Base-by-base conservation (phyloP, 2,329 filamentous ascomycete genomes). In the Colletotrichum cereale region DNA sequence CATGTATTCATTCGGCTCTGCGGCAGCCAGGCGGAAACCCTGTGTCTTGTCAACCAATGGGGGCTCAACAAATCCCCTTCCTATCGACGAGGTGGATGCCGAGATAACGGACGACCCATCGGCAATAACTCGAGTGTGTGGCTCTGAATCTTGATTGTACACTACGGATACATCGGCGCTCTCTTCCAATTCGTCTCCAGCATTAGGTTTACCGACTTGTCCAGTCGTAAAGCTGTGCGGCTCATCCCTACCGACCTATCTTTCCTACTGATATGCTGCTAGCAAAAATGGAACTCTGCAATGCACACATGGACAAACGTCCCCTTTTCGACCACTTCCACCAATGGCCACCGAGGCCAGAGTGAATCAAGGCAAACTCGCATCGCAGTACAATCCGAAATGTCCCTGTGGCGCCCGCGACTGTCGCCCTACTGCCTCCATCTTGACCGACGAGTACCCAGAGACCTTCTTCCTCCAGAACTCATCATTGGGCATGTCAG, bases 1-100 rank as follows among this genome's bases (percentile, higher is more conserved):
- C 58, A 55, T 68, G 68, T 65, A 38, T 44, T 60, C 68, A 38
- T 44, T 60, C 66, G 69, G 65, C 58, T 60, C 7, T 29, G 26
- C 58, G 69, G 69, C 69, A 72, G 26, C 50, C 56, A 57, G 44
- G 65, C 52, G 69, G 65, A 57, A 47, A 56, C 40, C 53, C 58
- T 68, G 52, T 10, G 6, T 18, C 10, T 31, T 10, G 16, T 7
- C 44, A 52, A 40, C 69, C 69, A 69, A 64, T 72, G n/a, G 57
- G 56, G 47, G 47, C 47, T 26, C 36, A 16, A 3, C 31, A 68
- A 50, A 38, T 34, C 53, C 18, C 65, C 50, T 69, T 68, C 44
- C 57, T 64, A 56, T 64, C 53, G 38, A 40, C 6, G 18, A 53
- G 44, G 36, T 42, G 60, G 61, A 42, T 36, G 31, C 36, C 12